These are phyloP conservation scores for Limtongia smithiae DNA, from an alignment of 805 yeast genomes.

Conservation along the genomic window DNA sequence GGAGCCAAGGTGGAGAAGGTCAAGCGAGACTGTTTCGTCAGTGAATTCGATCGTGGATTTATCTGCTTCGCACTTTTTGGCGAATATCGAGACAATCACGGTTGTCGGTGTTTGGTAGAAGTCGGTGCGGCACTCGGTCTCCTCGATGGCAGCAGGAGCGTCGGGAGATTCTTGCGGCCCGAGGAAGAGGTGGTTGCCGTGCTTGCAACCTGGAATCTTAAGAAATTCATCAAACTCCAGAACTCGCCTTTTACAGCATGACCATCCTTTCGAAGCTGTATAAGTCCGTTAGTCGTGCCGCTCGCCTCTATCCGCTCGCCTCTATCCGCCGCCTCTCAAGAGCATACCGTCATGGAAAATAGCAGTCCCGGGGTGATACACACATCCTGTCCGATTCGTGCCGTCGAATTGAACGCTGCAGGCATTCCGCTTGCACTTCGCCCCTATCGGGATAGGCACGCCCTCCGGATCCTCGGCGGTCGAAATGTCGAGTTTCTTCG, in stretches of 20 bases:
- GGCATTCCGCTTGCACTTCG: constrained; percentile 31
- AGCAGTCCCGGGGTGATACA: constrained; percentile 30
- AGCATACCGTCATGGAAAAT: constrained; percentile 29
- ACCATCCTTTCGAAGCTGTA: constrained; percentile 32
- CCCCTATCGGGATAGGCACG: constrained; percentile 28
- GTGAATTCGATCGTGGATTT: constrained; percentile 26
- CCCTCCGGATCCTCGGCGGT: constrained; percentile 30
- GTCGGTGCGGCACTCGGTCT: constrained; percentile 29
- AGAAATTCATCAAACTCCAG: constrained; percentile 32
- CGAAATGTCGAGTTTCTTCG: constrained; percentile 8
- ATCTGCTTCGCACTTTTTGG: constrained; percentile 29
- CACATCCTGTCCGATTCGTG: constrained; percentile 26
- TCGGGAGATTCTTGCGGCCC: constrained; percentile 20
- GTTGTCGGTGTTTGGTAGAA: constrained; percentile 33
- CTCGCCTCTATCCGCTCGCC: too few relatives aligned
- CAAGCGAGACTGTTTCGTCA: constrained; percentile 14
- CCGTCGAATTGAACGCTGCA: constrained; percentile 26
- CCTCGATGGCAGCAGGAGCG: constrained; percentile 10
- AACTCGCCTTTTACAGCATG: constrained; percentile 32
- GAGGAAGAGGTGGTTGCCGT: constrained; percentile 28
- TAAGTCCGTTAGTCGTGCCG: too few relatives aligned
- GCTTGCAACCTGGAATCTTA: constrained; percentile 27
- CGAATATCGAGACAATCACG: constrained; percentile 32
- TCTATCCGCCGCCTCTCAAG: too few relatives aligned
- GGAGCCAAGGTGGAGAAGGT: constrained; percentile 24